Percentiles rank a stretch among this genome's conserved stretches.
phyloP scores from a whole-genome alignment of 2,329 filamentous ascomycete genomes.

The Monosporascus sp. region DNA sequence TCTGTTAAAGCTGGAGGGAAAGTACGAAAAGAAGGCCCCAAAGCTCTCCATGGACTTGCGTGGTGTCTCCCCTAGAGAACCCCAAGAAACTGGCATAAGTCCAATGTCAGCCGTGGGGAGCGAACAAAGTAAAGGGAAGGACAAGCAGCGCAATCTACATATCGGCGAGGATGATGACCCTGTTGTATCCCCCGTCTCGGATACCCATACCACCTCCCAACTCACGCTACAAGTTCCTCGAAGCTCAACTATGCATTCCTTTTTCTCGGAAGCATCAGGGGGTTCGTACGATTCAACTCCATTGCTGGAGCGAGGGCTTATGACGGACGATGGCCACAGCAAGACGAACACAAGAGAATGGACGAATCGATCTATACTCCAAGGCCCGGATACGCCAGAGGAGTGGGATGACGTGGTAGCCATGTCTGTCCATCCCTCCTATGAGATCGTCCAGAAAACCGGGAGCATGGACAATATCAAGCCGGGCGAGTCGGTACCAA shows the following conservation, averaged over 20 bases:
- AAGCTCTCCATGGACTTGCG: conserved; percentile 36
- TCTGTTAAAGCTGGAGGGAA: conserved; percentile 85
- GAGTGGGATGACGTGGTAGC: conserved; percentile 25
- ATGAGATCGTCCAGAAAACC: conserved; percentile 49
- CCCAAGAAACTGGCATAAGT: conserved; percentile 12
- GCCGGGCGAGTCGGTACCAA: conserved; percentile 24
- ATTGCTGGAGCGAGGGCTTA: conserved; percentile 60
- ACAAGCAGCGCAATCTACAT: conserved; percentile 40
- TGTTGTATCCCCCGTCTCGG: conserved; percentile 21
- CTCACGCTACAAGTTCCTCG: conserved; percentile 16
- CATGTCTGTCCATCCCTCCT: conserved; percentile 37
- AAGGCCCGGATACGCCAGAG: conserved; percentile 36
- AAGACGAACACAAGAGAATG: conserved; percentile 39
- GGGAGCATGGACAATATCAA: conserved; percentile 43
- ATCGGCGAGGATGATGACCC: conserved; percentile 36
- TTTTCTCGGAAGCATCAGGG: conserved; percentile 57
- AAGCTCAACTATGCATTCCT: conserved; percentile 38
- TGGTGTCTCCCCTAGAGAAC: conserved; percentile 14
- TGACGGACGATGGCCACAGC: conserved; percentile 45
- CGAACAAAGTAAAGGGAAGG: conserved; percentile 29
- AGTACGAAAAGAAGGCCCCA: conserved; percentile 54
- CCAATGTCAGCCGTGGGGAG: conserved; percentile 16
- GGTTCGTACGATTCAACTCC: conserved; percentile 75
- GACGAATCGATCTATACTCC: conserved; percentile 50
- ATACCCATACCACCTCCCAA: conserved; percentile 11